Evolutionary conservation across 1,284 basidiomycete genomes (phyloP), one percentile per base, ranked within the genome.

Genomic region (Leccinum pachyderme): DNA sequence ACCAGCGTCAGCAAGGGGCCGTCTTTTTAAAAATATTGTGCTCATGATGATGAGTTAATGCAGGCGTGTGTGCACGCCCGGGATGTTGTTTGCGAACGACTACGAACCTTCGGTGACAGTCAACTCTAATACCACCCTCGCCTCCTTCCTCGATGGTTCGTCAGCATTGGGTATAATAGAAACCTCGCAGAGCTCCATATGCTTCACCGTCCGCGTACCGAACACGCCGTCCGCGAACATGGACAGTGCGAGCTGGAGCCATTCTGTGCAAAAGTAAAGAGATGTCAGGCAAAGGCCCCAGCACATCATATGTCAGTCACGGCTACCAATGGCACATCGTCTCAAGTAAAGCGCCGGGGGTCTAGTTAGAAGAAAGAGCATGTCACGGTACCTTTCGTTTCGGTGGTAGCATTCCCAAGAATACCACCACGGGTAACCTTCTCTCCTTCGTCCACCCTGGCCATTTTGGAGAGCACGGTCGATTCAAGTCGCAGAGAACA

Each of bases 41-140:
- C 4, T 31, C 29, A 12, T 31, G 29, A 29, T 9, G 1, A 9
- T 31, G 18, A 18, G 18, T 18, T 18, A 18, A 18, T 18, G 18
- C 18, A 31, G 9, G 29, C 15, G 7, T 35, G 33, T 13, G 13
- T 35, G 33, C 33, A 15, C 7, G 33, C 33, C 7, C 7, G 13
- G 13, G 33, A 7, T 35, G 7, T 13, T n/a, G 33, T n/a, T 35
- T 35, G 13, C 33, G 7, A 35, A 35, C 27, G 5, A 28, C 35
- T 8, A 37, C 35, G 35, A 37, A 37, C 35, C 35, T 37, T 37
- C n/a, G 13, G 32, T 37, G 35, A 18, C 35, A 37, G 35, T 37
- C 8, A 37, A 18, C n/a, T 81, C 79, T 49, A 77, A 66, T 4
- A 83, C 78, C n/a, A 82, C 75, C 41, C 72, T 69, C 4, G 72